Evolutionary conservation across 2,329 filamentous ascomycete species (phyloP).

Genomic region (Fusarium neocosmosporiellum): DNA sequence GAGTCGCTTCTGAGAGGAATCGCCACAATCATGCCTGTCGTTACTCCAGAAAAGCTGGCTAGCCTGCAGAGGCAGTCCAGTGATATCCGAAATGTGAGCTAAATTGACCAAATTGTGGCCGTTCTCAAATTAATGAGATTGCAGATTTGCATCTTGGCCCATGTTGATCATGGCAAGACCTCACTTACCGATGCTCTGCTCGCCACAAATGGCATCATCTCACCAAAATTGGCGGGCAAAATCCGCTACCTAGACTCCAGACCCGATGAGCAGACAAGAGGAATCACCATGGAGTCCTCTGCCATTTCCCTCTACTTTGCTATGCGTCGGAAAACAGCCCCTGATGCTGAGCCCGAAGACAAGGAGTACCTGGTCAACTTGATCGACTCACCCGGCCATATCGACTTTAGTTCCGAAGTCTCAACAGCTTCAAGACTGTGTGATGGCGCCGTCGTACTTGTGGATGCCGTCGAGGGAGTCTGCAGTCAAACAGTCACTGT

Average conservation of each 20-base stretch:
- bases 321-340: slow-evolving; percentile 79
- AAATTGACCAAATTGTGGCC: background rate
- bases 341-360: slow-evolving; percentile 74
- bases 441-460: slow-evolving; percentile 92
- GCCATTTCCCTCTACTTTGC: slow-evolving; percentile 97
- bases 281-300: slow-evolving; percentile 99
- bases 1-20: slow-evolving; percentile 4
- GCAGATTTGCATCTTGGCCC: slow-evolving; percentile 93
- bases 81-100: slow-evolving; percentile 88
- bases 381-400: slow-evolving; percentile 97
- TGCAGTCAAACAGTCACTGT: slow-evolving; percentile 99
- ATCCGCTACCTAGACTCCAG: slow-evolving; percentile 97
- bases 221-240: slow-evolving; percentile 95
- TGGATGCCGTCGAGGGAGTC: slow-evolving; percentile 97
- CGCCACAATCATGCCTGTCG: slow-evolving; percentile 80
- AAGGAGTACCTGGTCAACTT: slow-evolving; percentile 97
- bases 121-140: slow-evolving; percentile 4
- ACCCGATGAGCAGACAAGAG: slow-evolving; percentile 93
- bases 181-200: slow-evolving; percentile 96
- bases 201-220: slow-evolving; percentile 99
- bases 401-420: slow-evolving; percentile 98
- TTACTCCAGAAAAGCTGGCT: slow-evolving; percentile 89
- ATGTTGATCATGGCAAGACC: slow-evolving; percentile 98
- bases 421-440: slow-evolving; percentile 95
- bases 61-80: slow-evolving; percentile 88